Base-by-base conservation (phyloP, 164 flowering plant genomes). In the Stephania cephalantha region DNA sequence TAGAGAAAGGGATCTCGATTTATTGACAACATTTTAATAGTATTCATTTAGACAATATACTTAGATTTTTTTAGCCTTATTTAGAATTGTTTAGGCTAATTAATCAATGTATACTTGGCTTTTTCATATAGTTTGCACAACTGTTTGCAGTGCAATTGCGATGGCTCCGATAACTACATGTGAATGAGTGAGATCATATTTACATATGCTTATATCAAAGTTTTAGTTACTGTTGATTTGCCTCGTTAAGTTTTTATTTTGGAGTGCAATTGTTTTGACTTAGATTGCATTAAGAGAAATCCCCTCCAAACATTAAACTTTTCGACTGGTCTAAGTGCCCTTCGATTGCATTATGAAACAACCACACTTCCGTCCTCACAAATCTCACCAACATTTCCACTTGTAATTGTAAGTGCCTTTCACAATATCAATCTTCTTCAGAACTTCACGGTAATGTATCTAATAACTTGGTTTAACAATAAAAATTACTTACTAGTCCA, bases 81-180 rank as follows among this genome's bases (percentile, higher is more conserved):
- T 25, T 25, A 25, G 0, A 0, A 0, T 35, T 35, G 1, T 35
- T 35, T 35, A 1, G 42, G 42, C 42, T 35, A 0, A 35, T 35
- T 35, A 35, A 35, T 35, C 42, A 35, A 35, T 35, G 42, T 4
- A 35, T 35, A 35, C 2, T 35, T 4, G 3, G 42, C 2, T 35
- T 35, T 0, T 35, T 25, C 25, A 0, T 25, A 25, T 25, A 25
- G 42, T 35, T 35, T 95, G 5, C 78, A 82, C 72, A 80, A 79
- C 70, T 92, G 93, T 63, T 84, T 92, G n/a, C 82, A 66, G 78
- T 92, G 97, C 91, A 75, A 46, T 30, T 90, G 94, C 70, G 75
- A 76, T 58, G 48, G 86, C 5, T 75, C 87, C 2, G 77, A 75
- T 55, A 81, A 83, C 79, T 85, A 75, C 80, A 84, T 77, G 97